Evolutionary conservation across 164 flowering plant genomes (phyloP), one percentile per base, ranked within the genome.

Genomic region (Berberis thunbergii): DNA sequence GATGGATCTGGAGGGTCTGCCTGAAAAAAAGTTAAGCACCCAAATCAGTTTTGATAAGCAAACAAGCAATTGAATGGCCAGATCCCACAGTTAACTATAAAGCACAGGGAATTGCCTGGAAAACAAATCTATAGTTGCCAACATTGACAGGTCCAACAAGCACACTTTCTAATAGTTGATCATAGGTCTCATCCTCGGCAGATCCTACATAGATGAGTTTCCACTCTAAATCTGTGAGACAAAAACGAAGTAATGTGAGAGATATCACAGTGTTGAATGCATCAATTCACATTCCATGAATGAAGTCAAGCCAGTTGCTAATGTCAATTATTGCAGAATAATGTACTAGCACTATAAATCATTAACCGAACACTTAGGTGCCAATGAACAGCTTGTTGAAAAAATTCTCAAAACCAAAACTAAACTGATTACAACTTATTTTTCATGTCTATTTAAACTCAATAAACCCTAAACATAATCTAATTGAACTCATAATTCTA

Each of bases 141-240:
- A 95, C 85, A 77, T 95, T 95, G 65, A 95, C 96, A 46, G 99
- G 99, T 52, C 99, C 99, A 66, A 95, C 99, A 78, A 95, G 94
- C 38, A 95, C 99, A 72, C 99, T 91, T 71, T 95, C 99, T 54
- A 95, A 63, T 6, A 91, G 79, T 76, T 95, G 99, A 72, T 95
- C 99, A 69, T 86, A 87, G 4, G 96, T 84, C 70, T 95, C 99
- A 79, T 91, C 99, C 72, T 95, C 99, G 57, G 99, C 97, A 67
- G 99, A 95, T 70, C 99, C 99, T 42, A 95, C 99, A 69, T 95
- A 95, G 2, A 81, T 86, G 60, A 95, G 97, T 73, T 94, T 95
- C 99, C 99, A 95, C 74, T 95, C 99, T 80, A 95, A 73, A 76
- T 95, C 99, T 95, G 90, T 54, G 63, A 45, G 8, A 48, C 41